Base-by-base conservation (phyloP, 2,329 filamentous ascomycete species). In the Cryphonectria parasitica region DNA sequence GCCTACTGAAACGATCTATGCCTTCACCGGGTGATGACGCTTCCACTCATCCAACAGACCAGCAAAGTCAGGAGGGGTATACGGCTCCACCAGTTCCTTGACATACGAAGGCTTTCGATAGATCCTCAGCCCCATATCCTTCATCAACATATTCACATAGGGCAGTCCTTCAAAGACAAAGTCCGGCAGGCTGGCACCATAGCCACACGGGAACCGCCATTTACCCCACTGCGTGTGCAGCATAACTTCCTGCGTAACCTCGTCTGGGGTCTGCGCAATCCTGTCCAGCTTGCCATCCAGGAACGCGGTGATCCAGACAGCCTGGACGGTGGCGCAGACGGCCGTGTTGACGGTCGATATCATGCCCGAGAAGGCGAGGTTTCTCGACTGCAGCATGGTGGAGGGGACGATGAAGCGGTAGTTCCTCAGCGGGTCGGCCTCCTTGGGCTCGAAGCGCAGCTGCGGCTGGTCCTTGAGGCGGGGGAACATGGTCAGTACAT, bases 151-250 rank as follows among this genome's bases (percentile, higher is more conserved):
- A 28, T 80, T 76, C 8, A 76, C 72, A 76, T 90, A 91, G 3
- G 88, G 88, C 45, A 91, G 71, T 0, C 82, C 83, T 77, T 91
- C 88, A 71, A 90, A 90, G 2, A 88, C 87, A 66, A 90, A 85
- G 75, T 90, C 88, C 0, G 85, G 85, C 64, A 83, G 79, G 62
- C 78, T 78, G 7, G 81, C 81, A 1, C 87, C 87, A 71, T 86
- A 86, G 0, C 87, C 87, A 66, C 78, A 81, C 0, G 84, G 83
- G 72, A 86, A 87, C n/a, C 87, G 81, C 79, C 84, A 84, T 54
- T 81, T 83, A 2, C 85, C 86, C 75, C 86, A 91, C 71, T 87
- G 83, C 0, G 83, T 84, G 69, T 88, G 83, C 54, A 89, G 78
- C 63, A 86, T 82, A 0, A 85, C 82, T 68, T 85, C 82, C 17